Base-by-base conservation (phyloP, 2,329 filamentous ascomycete species). In the Huntiella omanensis region DNA sequence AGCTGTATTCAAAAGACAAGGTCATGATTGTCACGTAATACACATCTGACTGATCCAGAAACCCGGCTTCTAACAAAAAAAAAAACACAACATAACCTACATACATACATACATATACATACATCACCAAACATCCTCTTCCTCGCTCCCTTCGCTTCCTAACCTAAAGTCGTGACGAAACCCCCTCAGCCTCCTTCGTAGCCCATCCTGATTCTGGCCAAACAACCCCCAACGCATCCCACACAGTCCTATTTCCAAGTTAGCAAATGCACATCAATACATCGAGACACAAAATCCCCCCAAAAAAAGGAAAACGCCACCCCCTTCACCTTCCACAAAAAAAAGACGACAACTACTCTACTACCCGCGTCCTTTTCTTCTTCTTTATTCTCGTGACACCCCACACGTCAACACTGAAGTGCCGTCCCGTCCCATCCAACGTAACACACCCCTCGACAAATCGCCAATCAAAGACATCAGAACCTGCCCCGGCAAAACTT, bases 191-290 rank as follows among this genome's bases (percentile, higher is more conserved):
- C 16, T 50, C 17, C 56, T 85, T 77, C 50, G 79, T 77, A 15
- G 84, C 82, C 82, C 86, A 93, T 54, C 81, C 74, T 36, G 74
- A 78, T 55, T 93, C 84, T 1, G 91, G 91, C 91, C 91, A 98
- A 53, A 98, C 80, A 52, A 81, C 69, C 49, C 80, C 77, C 59
- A 98, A 77, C 19, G 86, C 88, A 63, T 96, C 88, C 84, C 86
- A 95, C 8, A 28, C 22, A 28, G 22, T 28, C 22, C 22, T 28
- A 28, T 28, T 28, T 28, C 22, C 22, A 28, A 28, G 22, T 28
- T 28, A 28, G 22, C 22, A 28, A 28, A 28, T 28, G 22, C 2
- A 28, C 22, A 28, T 28, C 22, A 51, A 96, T 88, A 60, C 93
- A 82, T 52, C 83, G 85, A 53, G 54, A 49, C 50, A 53, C 33